A percentile compares a stretch with the other conserved stretches of the same genome.
phyloP scores from a whole-genome alignment of 2,329 filamentous ascomycete species.

The Cadophora sp. region DNA sequence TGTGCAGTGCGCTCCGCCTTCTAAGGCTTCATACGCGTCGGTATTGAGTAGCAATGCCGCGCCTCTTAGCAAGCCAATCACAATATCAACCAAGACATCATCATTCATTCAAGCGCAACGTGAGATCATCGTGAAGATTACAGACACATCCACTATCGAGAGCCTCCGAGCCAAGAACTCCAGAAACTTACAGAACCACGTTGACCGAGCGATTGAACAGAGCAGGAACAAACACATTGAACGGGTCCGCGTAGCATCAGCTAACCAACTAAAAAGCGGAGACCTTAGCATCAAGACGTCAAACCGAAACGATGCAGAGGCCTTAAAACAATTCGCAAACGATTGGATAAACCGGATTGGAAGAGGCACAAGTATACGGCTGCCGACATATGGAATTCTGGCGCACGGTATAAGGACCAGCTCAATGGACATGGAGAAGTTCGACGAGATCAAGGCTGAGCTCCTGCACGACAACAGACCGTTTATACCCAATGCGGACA shows the following conservation, averaged over 20 bases:
- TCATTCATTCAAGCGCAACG: slow-evolving; percentile 30
- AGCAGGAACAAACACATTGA: slow-evolving; percentile 31
- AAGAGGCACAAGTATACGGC: too few relatives aligned
- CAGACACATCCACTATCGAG: slow-evolving; percentile 28
- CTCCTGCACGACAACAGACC: slow-evolving; percentile 15
- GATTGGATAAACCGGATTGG: too few relatives aligned
- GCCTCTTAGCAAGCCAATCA: slow-evolving; percentile 30
- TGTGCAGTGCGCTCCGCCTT: slow-evolving; percentile 3
- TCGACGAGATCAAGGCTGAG: too few relatives aligned
- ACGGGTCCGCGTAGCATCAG: too few relatives aligned
- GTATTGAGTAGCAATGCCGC: slow-evolving; percentile 18
- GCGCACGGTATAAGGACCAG: too few relatives aligned
- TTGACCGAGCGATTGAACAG: slow-evolving; percentile 32
- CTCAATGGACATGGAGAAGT: too few relatives aligned
- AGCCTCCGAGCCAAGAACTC: slow-evolving; percentile 32
- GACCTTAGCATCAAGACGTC: too few relatives aligned
- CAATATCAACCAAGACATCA: slow-evolving; percentile 29
- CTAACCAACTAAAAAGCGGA: too few relatives aligned
- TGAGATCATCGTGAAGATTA: slow-evolving; percentile 36
- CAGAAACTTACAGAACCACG: slow-evolving; percentile 27
- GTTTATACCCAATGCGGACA: slow-evolving; percentile 14
- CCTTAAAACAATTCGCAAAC: too few relatives aligned
- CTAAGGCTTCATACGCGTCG: neutral
- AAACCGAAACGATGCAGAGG: too few relatives aligned
- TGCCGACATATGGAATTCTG: too few relatives aligned